phyloP scores from a whole-genome alignment of 225 moss, liverwort and hornwort species.

The Bryum argenteum region DNA sequence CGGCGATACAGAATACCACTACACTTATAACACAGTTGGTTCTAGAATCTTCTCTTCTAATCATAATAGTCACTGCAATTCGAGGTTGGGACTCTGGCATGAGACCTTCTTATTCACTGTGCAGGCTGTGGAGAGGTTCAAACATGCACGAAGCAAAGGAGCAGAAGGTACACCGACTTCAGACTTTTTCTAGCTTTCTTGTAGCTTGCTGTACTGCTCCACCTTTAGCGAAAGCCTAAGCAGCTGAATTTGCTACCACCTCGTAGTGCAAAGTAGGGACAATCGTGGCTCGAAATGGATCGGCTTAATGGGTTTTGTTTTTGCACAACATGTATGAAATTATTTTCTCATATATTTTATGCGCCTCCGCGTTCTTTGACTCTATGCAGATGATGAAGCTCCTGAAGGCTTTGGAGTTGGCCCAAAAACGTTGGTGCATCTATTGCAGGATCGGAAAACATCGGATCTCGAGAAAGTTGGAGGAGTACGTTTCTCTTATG shows the following conservation, averaged over 20 bases:
- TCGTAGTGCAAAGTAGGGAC: not conserved
- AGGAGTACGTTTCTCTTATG: slow-evolving; percentile 57
- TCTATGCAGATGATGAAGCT: slow-evolving; percentile 43
- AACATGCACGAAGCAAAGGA: slow-evolving; percentile 67
- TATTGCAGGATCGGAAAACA: slow-evolving; percentile 64
- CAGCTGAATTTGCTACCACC: not conserved
- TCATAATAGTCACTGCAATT: not conserved
- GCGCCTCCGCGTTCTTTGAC: not conserved
- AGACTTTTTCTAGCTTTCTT: slow-evolving; percentile 14
- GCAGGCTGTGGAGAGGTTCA: slow-evolving; percentile 87
- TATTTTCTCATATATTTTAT: slow-evolving; percentile 2
- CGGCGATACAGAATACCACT: not conserved
- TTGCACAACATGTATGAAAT: not conserved
- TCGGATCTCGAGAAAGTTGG: slow-evolving; percentile 60
- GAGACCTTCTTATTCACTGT: slow-evolving; percentile 13
- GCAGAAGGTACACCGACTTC: slow-evolving; percentile 39
- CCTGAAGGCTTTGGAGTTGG: slow-evolving; percentile 75
- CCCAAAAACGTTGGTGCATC: slow-evolving; percentile 45
- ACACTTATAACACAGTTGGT: not conserved
- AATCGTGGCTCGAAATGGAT: not conserved
- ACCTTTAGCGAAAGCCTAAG: not conserved
- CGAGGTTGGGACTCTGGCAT: not conserved
- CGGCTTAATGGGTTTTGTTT: not conserved
- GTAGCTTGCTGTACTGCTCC: not conserved
- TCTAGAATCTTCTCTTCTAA: not conserved